Evolutionary conservation across 1,139 yeast genomes (phyloP).

Genomic region (Blastobotrys ciferrii): DNA sequence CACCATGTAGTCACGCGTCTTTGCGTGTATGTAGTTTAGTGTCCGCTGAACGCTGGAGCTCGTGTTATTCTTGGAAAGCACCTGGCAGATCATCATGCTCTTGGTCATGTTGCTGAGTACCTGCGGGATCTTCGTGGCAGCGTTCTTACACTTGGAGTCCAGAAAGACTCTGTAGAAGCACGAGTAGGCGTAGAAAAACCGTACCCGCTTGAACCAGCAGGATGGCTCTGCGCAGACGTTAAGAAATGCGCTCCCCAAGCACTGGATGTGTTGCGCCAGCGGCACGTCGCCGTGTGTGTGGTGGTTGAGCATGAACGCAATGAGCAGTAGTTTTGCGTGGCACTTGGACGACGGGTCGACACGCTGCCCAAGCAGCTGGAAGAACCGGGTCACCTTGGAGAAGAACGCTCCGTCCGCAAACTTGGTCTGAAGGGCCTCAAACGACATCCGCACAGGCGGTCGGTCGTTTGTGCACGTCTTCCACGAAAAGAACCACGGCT

Average conservation of each 20-base stretch:
- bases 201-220: conserved; percentile 24
- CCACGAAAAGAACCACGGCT: conserved; percentile 28
- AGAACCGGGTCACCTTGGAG: conserved; percentile 17
- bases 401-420: conserved; percentile 20
- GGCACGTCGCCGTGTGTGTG: conserved; percentile 17
- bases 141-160: conserved; percentile 25
- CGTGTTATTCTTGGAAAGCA: conserved; percentile 4
- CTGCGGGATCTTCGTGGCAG: conserved; percentile 19
- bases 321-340: conserved; percentile 28
- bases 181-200: conserved; percentile 27
- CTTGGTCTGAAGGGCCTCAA: conserved; percentile 16
- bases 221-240: conserved; percentile 22
- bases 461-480: conserved; percentile 8
- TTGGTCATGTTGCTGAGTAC: conserved; percentile 13
- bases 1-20: conserved; percentile 15
- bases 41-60: conserved; percentile 4
- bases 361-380: conserved; percentile 23
- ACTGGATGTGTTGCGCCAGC: conserved; percentile 19
- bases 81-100: conserved; percentile 9
- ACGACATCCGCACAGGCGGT: conserved; percentile 15
- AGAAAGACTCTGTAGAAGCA: conserved; percentile 25
- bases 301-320: conserved; percentile 29
- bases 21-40: conserved; percentile 11
- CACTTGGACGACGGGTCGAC: conserved; percentile 25
- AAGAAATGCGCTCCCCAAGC: conserved; percentile 25